A percentile compares a stretch with the other conserved stretches of the same genome.
Conservation (phyloP, 768 basidiomycete genomes). For the Rhodotorula graminis region DNA sequence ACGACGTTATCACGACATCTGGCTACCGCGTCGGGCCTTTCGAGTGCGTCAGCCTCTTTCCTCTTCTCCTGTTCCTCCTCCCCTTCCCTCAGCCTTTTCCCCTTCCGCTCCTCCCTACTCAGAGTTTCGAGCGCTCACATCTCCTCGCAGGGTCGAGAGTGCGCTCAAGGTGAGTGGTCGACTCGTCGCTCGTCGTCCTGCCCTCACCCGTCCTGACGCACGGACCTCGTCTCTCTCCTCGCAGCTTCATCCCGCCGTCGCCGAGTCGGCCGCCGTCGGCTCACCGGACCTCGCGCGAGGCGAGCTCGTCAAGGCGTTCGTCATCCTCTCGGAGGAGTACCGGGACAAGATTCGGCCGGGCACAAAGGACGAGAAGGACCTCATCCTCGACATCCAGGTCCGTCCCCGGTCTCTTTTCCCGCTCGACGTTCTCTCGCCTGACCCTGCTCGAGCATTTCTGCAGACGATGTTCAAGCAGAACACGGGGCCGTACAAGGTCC, state of each 20-base stretch:
- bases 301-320: constrained; percentile 37
- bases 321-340: constrained; percentile 28
- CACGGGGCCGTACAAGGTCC: constrained; percentile 35
- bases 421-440: no score
- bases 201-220: not conserved
- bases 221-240: no score
- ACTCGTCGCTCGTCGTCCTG: not conserved
- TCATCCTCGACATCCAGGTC: constrained; percentile 25
- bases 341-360: not conserved
- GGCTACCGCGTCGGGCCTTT: constrained; percentile 38
- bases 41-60: constrained; percentile 12
- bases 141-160: constrained; percentile 16
- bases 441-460: no score
- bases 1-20: constrained; percentile 31
- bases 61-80: no score
- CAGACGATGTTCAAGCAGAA: constrained; percentile 18
- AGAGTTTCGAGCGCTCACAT: no score
- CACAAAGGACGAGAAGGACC: constrained; percentile 5
- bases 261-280: constrained; percentile 36
- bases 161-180: constrained; percentile 21
- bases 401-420: not conserved
- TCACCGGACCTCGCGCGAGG: constrained; percentile 27
- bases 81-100: no score
- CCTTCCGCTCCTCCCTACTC: no score
- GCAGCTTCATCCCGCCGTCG: constrained; percentile 36